Base-by-base conservation (phyloP, 2,329 filamentous ascomycete species). In the Stachybotrys chartarum region DNA sequence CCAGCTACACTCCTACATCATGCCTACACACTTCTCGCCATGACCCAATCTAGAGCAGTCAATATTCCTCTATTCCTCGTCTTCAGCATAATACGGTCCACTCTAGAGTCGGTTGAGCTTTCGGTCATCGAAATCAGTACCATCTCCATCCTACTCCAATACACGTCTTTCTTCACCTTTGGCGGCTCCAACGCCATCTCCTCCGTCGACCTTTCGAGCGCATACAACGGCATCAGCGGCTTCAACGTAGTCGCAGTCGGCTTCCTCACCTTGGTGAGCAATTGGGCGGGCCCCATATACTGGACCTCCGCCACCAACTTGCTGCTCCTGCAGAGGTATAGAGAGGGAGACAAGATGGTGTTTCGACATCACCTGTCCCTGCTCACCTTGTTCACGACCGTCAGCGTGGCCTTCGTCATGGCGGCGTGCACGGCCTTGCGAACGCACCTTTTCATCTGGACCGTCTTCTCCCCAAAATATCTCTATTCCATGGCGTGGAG, bases 371-470 rank as follows among this genome's bases (percentile, higher is more conserved):
- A 94, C 66, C 66, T 87, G 0, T 75, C 80, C 1, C 64, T 89
- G 46, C 70, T 89, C 64, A 96, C 91, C 1, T 70, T 87, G 11
- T 96, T 94, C 68, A 75, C 82, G 11, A 79, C 87, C 1, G 75
- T 77, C 1, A 84, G 84, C 59, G 72, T 90, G 54, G 72, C 84
- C 3, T 87, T 84, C 50, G 87, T 97, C 30, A 97, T 97, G 93
- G 83, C 81, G 14, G 91, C 93, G 16, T 99, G 94, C 70, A 91
- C 88, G 51, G 78, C 82, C 7, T 71, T 99, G 66, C 78, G 93
- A 61, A 91, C 90, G 32, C 94, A 99, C 77, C 71, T 99, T 56
- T 99, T 99, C 68, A 92, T 99, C 58, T 99, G 94, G 94, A 97
- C 93, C 1, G 94, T 99, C 11, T 99, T 99, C 71, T 96, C 90